Evolutionary conservation across 805 yeast species (phyloP).

Genomic region (Candida nonsorbophila): DNA sequence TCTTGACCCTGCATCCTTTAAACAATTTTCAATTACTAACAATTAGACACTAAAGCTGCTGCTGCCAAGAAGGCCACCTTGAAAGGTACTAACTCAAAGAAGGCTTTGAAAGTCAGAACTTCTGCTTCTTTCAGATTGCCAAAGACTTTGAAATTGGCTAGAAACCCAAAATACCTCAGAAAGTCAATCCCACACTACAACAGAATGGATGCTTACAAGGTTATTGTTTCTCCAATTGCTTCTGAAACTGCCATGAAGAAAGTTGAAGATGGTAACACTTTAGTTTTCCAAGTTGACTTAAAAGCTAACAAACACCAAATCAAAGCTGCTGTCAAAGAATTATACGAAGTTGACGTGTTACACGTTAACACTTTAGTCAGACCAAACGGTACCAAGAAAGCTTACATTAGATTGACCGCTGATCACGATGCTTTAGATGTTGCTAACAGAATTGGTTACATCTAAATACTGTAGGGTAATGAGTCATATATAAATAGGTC

Average conservation of each 20-base stretch:
- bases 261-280: slow-evolving; percentile 99
- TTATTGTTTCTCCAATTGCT: slow-evolving; percentile 91
- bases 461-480: slow-evolving; percentile 37
- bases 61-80: slow-evolving; percentile 98
- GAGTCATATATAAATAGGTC: slow-evolving; percentile 8
- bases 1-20: no score
- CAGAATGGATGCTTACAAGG: slow-evolving; percentile 94
- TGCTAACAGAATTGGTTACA: slow-evolving; percentile 99
- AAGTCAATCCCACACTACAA: slow-evolving; percentile 96
- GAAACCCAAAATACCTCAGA: slow-evolving; percentile 92
- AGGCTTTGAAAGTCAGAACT: slow-evolving; percentile 91
- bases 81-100: slow-evolving; percentile 92
- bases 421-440: slow-evolving; percentile 99
- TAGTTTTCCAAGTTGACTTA: slow-evolving; percentile 96
- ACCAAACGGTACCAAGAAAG: slow-evolving; percentile 99
- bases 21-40: slow-evolving; percentile 8
- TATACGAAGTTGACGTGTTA: slow-evolving; percentile 92
- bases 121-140: slow-evolving; percentile 94
- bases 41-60: slow-evolving; percentile 66
- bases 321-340: slow-evolving; percentile 96
- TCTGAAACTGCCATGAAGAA: slow-evolving; percentile 99
- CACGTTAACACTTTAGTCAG: slow-evolving; percentile 95
- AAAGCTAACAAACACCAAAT: slow-evolving; percentile 98
- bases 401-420: slow-evolving; percentile 97
- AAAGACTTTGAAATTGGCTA: slow-evolving; percentile 90